Percentiles rank a stretch among this genome's conserved stretches.
Evolutionary conservation across 192 early-diverging fungal species (phyloP).

Genomic region (Backusella parvicylindrica): DNA sequence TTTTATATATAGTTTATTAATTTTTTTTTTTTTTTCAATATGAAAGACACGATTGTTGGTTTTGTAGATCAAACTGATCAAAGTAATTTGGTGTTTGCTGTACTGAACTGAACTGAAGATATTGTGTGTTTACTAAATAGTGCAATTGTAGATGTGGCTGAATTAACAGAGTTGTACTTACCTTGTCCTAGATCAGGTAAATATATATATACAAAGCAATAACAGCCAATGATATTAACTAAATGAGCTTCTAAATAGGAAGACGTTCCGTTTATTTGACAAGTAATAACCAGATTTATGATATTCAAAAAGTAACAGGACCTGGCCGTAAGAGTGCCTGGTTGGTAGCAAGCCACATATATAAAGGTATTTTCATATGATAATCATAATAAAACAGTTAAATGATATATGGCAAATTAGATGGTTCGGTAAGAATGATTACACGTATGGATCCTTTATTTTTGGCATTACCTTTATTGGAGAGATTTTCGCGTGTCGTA

Average conservation of each 20-base stretch:
- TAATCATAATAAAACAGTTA: background rate
- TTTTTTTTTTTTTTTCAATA: background rate
- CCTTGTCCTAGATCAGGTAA: slow-evolving; percentile 15
- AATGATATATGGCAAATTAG: too few species aligned
- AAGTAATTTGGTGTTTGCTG: background rate
- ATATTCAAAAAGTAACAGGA: slow-evolving; percentile 14
- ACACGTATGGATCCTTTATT: slow-evolving; percentile 15
- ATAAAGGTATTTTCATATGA: background rate
- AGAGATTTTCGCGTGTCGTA: background rate
- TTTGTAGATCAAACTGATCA: background rate
- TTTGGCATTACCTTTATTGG: slow-evolving; percentile 3
- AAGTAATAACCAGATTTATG: slow-evolving; percentile 1
- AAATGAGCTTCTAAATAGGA: background rate
- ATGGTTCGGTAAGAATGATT: slow-evolving; percentile 1
- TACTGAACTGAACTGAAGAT: too few species aligned
- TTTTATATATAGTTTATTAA: too few species aligned
- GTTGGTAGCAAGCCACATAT: background rate
- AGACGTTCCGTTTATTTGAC: background rate
- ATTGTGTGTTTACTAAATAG: too few species aligned
- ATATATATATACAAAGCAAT: background rate
- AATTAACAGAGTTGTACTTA: background rate
- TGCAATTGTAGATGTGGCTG: slow-evolving; percentile 2
- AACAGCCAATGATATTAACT: background rate
- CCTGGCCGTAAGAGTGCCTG: slow-evolving; percentile 9
- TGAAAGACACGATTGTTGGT: background rate